phyloP scores from a whole-genome alignment of 108 stramenopile genomes.

The Mediolabrus comicus region DNA sequence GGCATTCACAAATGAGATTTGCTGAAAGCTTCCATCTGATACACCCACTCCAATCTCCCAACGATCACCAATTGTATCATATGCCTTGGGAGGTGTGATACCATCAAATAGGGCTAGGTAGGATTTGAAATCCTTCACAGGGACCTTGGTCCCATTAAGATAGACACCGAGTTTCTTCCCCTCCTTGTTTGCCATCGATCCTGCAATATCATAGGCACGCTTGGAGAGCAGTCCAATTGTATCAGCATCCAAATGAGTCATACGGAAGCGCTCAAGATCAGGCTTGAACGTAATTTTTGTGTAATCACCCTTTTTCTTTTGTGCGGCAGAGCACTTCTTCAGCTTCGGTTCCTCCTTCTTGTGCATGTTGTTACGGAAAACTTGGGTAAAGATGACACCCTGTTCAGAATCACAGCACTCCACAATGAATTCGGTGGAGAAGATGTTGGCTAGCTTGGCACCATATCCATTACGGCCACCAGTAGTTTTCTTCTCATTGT shows the following conservation, averaged over 20 bases:
- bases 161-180: conserved; percentile 88
- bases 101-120: conserved; percentile 90
- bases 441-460: conserved; percentile 99
- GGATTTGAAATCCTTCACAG: conserved; percentile 87
- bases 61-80: conserved; percentile 80
- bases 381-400: conserved; percentile 83
- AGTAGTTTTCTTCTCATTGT: conserved; percentile 96
- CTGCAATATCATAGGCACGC: conserved; percentile 98
- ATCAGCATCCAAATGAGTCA: conserved; percentile 89
- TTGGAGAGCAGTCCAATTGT: conserved; percentile 87
- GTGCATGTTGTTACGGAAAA: conserved; percentile 92
- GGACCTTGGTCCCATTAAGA: conserved; percentile 90
- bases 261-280: conserved; percentile 91
- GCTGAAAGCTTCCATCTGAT: conserved; percentile 87
- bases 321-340: conserved; percentile 57
- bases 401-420: conserved; percentile 87
- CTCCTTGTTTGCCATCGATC: conserved; percentile 76
- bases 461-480: conserved; percentile 99
- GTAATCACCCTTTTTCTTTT: conserved; percentile 89
- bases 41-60: conserved; percentile 95
- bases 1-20: conserved; percentile 98
- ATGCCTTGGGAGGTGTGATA: conserved; percentile 74
- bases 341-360: conserved; percentile 65
- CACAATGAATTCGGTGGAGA: conserved; percentile 80
- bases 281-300: conserved; percentile 96